Evolutionary conservation across 2,329 filamentous ascomycete genomes (phyloP), one percentile per base, ranked within the genome.

Genomic region (Monosporascus sp.): DNA sequence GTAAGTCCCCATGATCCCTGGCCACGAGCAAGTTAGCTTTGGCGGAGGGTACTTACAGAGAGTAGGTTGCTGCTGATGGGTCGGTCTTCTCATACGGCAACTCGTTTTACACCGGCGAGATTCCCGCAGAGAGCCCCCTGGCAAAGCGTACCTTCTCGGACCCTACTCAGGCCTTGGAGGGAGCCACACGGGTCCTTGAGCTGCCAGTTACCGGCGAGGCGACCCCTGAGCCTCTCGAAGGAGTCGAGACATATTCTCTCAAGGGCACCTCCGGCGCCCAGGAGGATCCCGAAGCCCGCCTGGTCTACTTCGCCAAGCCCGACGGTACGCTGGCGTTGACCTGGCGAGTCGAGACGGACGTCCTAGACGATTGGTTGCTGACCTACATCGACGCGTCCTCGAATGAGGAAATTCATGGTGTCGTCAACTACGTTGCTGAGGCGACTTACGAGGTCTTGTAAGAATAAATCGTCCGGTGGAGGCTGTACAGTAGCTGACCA

Each of bases 301-400:
- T 84, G 3, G 75, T 80, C 38, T 85, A 84, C 66, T 71, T 82
- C 43, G 70, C 75, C 59, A 78, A 75, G 54, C 63, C 69, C 0
- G 74, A 80, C 41, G 74, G 73, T 47, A 68, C 61, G 2, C 69
- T 85, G 5, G 72, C 71, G 7, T 69, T 84, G 20, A 71, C 78
- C 0, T 85, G 81, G 81, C 71, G 80, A 61, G 70, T 85, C 11
- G 80, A 84, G 72, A 84, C 80, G 2, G 79, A 84, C 53, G 66
- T 82, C 41, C 55, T 72, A 8, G 74, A 77, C 55, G 80, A 83
- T 68, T 85, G 80, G 80, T 73, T 84, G n/a, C 65, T 82, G 43
- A 78, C 78, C 2, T 85, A 84, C 59, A 74, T 84, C 35, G 77
- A 84, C 50, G 78, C 79, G 5, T 64, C 66, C 5, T 71, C 71